Evolutionary conservation across 495 filamentous ascomycete genomes (phyloP).

Genomic region (Halenospora varia): DNA sequence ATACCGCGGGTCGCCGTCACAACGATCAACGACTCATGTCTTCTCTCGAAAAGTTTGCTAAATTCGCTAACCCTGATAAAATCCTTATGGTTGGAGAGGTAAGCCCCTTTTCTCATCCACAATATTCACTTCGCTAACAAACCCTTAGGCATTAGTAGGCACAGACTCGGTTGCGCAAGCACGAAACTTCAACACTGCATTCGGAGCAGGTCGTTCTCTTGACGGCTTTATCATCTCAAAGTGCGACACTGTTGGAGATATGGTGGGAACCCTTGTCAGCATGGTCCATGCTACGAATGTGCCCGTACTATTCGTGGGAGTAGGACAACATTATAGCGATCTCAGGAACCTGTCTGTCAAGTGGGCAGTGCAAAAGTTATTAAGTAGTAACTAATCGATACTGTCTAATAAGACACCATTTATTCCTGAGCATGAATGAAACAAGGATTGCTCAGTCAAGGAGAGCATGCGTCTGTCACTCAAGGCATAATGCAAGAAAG

Average conservation of each 20-base stretch:
- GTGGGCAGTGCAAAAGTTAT: conserved; percentile 76
- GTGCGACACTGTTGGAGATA: conserved; percentile 97
- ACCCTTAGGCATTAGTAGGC: conserved; percentile 69
- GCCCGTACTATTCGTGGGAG: conserved; percentile 85
- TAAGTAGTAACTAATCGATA: conserved; percentile 41
- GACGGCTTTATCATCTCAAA: conserved; percentile 99
- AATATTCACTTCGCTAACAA: conserved; percentile 1
- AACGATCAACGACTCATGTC: conserved; percentile 93
- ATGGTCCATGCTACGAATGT: conserved; percentile 98
- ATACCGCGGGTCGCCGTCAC: conserved; percentile 91
- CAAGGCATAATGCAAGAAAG: too few relatives aligned
- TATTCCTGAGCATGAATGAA: too few relatives aligned
- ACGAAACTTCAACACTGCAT: conserved; percentile 89
- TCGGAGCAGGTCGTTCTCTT: conserved; percentile 72
- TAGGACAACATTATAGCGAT: conserved; percentile 96
- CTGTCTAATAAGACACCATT: not conserved
- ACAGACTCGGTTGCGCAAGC: conserved; percentile 94
- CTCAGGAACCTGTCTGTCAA: conserved; percentile 87
- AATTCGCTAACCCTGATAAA: conserved; percentile 93
- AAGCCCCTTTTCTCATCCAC: conserved; percentile 19
- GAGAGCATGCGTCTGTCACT: too few relatives aligned
- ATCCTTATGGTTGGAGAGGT: conserved; percentile 97
- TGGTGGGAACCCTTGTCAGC: conserved; percentile 88
- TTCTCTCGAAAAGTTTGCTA: conserved; percentile 92
- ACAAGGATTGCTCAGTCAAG: too few relatives aligned